These are phyloP conservation scores for Hypsizygus marmoreus DNA, from an alignment of 768 basidiomycete species.

Conservation along the genomic window DNA sequence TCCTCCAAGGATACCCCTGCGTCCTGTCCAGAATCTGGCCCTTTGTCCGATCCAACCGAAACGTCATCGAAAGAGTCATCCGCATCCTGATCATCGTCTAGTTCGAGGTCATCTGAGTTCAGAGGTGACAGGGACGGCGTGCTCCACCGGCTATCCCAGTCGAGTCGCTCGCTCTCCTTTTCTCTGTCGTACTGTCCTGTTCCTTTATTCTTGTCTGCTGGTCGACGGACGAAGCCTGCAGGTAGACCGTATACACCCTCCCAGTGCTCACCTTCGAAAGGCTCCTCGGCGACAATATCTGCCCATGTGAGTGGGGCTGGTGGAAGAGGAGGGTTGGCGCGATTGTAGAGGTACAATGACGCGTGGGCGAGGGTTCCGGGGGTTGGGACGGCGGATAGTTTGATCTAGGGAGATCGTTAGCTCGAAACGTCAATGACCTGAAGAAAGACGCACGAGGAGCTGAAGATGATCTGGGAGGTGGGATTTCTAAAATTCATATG, in stretches of 20 bases:
- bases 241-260: constrained; percentile 65
- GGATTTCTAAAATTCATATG: constrained; percentile 45
- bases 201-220: constrained; percentile 39
- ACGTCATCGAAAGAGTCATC: constrained; percentile 2
- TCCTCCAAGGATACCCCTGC: neutral
- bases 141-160: constrained; percentile 52
- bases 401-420: constrained; percentile 39
- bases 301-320: constrained; percentile 65
- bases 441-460: constrained; percentile 55
- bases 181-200: constrained; percentile 20
- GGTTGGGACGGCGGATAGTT: constrained; percentile 56
- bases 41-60: neutral
- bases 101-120: constrained; percentile 54
- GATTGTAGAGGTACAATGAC: constrained; percentile 49
- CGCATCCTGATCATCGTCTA: constrained; percentile 13
- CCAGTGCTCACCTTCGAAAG: constrained; percentile 87
- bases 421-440: neutral
- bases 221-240: constrained; percentile 35
- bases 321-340: constrained; percentile 44
- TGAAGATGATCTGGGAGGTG: constrained; percentile 74
- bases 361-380: constrained; percentile 52
- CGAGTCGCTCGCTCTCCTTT: constrained; percentile 22
- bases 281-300: constrained; percentile 79
- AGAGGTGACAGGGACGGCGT: constrained; percentile 71
- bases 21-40: neutral